A percentile compares a stretch with the other conserved stretches of the same genome.
phyloP scores from a whole-genome alignment of 306 rosid species.

The Gleditsia sinensis region DNA sequence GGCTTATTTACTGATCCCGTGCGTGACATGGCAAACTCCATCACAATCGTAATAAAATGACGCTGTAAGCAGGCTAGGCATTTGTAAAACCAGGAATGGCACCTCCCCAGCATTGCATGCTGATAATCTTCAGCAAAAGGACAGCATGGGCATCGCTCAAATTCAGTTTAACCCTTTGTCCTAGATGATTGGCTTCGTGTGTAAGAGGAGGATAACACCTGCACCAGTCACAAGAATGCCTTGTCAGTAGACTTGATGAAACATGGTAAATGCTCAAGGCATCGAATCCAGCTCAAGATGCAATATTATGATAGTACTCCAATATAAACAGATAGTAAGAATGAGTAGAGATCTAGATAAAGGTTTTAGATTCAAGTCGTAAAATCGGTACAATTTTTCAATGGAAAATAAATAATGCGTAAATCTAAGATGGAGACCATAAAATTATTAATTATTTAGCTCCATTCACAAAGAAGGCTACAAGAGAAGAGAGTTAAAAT shows the following conservation, averaged over 20 bases:
- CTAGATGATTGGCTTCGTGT: constrained; percentile 31
- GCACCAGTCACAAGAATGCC: constrained; percentile 33
- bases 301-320: not conserved
- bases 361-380: constrained; percentile 9
- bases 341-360: not conserved
- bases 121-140: not conserved
- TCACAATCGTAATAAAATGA: not conserved
- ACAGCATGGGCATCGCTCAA: not conserved
- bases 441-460: not conserved
- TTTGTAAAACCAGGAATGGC: not conserved
- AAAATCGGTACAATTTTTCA: not conserved
- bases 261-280: not conserved
- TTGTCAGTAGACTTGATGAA: not conserved
- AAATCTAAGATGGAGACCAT: too few relatives aligned
- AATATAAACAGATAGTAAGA: not conserved
- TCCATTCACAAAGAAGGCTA: constrained; percentile 18
- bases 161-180: constrained; percentile 48
- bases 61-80: not conserved
- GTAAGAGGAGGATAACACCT: constrained; percentile 83
- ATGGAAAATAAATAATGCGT: not conserved
- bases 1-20: not conserved
- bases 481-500: constrained; percentile 11
- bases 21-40: not conserved
- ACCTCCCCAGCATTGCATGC: not conserved
- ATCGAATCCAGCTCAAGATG: not conserved